Percentiles rank a stretch among this genome's conserved stretches.
Conservation (phyloP, 2,329 filamentous ascomycete genomes). For the Botrytis byssoidea region DNA sequence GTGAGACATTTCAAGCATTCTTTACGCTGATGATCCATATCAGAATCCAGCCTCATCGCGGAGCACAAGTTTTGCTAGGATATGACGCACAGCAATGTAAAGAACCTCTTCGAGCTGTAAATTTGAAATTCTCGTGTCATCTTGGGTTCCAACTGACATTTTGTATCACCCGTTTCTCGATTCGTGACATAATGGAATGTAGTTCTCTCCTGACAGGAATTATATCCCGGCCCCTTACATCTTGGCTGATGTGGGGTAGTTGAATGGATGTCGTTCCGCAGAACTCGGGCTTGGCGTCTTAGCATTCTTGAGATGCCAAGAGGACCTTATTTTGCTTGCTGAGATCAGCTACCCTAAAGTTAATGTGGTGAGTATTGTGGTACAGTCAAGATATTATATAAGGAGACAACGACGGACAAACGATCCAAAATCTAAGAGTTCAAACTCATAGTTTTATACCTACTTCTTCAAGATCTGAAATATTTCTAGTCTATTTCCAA, state of each 20-base stretch:
- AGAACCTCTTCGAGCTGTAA: background rate
- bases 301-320: conserved; percentile 19
- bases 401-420: background rate
- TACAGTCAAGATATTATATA: background rate
- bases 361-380: background rate
- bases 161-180: background rate
- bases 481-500: background rate
- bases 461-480: background rate
- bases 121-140: background rate
- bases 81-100: background rate
- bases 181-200: conserved; percentile 14
- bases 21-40: conserved; percentile 13
- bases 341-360: conserved; percentile 13
- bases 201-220: conserved; percentile 6
- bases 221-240: conserved; percentile 5
- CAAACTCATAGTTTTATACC: background rate
- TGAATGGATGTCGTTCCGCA: background rate
- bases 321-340: background rate
- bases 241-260: conserved; percentile 16
- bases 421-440: background rate
- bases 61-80: background rate
- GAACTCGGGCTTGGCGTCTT: conserved; percentile 17
- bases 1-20: background rate
- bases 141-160: background rate
- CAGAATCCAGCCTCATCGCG: conserved; percentile 5